These are phyloP conservation scores for Penicillium chermesinum DNA, from an alignment of 495 filamentous ascomycete genomes.

Conservation along the genomic window DNA sequence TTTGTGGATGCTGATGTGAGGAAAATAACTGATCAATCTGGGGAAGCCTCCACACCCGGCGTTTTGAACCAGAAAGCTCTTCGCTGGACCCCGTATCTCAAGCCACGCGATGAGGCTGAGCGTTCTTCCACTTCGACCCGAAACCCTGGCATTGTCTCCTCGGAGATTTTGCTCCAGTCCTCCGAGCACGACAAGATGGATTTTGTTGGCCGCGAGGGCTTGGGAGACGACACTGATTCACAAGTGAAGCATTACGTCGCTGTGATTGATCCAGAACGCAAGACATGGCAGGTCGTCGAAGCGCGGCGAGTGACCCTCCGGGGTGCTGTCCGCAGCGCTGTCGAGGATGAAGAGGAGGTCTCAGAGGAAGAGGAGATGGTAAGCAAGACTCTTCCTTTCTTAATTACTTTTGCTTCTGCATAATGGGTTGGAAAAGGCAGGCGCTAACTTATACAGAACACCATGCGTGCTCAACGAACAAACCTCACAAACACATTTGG, in stretches of 20 bases:
- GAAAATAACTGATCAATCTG: conserved; percentile 7
- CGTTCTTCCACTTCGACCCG: conserved; percentile 31
- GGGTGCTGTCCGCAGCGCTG: conserved; percentile 51
- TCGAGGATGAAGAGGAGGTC: conserved; percentile 41
- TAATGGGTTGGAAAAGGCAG: not conserved
- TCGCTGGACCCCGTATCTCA: conserved; percentile 60
- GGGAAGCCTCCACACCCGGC: conserved; percentile 63
- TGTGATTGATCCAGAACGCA: conserved; percentile 69
- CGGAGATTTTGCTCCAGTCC: conserved; percentile 74
- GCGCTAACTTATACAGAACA: conserved; percentile 30
- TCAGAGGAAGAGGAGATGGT: conserved; percentile 38
- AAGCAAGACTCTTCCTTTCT: conserved; percentile 1
- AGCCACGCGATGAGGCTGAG: conserved; percentile 37
- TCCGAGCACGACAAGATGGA: conserved; percentile 72
- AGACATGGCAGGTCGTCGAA: conserved; percentile 67
- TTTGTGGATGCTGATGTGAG: not conserved
- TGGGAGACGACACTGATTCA: conserved; percentile 53
- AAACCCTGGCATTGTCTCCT: conserved; percentile 37
- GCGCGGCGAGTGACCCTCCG: conserved; percentile 71
- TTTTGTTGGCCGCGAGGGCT: conserved; percentile 72
- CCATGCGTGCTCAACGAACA: conserved; percentile 54
- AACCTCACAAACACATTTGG: conserved; percentile 86
- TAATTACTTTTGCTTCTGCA: not conserved
- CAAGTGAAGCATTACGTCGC: conserved; percentile 82
- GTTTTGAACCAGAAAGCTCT: conserved; percentile 52